Evolutionary conservation across 768 basidiomycete species (phyloP).

Genomic region (Rickenella mellea): DNA sequence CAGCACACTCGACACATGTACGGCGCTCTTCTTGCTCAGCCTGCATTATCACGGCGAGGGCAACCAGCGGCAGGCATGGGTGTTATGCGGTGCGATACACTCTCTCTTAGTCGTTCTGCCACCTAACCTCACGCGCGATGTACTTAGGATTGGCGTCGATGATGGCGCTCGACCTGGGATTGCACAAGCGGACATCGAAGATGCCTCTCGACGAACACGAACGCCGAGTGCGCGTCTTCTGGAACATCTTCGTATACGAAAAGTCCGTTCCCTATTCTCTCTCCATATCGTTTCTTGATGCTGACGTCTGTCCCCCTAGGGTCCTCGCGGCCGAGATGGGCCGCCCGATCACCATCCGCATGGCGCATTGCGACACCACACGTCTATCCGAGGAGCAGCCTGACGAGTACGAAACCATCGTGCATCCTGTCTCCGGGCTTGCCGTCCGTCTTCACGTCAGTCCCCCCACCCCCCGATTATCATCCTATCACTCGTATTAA

Average conservation of each 20-base stretch:
- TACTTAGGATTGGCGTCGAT: background rate
- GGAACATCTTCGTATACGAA: constrained; percentile 1
- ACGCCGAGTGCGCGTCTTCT: background rate
- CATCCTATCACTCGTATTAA: background rate
- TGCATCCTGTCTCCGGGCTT: background rate
- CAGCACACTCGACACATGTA: background rate
- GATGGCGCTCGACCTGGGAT: background rate
- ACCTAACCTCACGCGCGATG: no score
- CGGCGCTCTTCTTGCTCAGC: background rate
- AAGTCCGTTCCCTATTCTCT: background rate
- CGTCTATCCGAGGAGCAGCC: constrained; percentile 1
- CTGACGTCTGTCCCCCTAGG: no score
- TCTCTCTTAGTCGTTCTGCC: background rate
- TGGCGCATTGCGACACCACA: background rate
- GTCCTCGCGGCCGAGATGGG: constrained; percentile 1
- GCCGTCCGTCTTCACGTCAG: background rate
- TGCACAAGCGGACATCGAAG: background rate
- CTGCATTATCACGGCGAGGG: background rate
- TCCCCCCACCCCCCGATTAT: background rate
- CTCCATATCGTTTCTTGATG: background rate
- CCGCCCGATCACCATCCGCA: background rate
- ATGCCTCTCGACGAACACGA: background rate
- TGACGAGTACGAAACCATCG: constrained; percentile 1
- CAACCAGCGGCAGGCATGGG: background rate
- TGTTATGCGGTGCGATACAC: background rate